These are phyloP conservation scores for Phytophthora fragariae DNA, from an alignment of 352 stramenopile genomes.

Conservation along the genomic window DNA sequence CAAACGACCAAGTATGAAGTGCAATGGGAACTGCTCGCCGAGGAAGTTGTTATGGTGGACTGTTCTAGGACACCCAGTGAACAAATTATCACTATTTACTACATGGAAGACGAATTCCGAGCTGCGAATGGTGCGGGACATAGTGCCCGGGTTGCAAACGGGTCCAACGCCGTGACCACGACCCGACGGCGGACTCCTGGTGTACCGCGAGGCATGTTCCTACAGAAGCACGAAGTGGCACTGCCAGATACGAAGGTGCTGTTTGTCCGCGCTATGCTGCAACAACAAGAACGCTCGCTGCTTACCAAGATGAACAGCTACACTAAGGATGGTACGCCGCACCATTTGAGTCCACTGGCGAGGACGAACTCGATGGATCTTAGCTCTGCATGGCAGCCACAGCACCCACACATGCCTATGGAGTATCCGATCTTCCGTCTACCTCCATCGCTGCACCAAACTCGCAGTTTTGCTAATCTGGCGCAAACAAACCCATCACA, in stretches of 20 bases:
- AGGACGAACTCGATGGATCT: constrained; percentile 58
- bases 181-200: constrained; percentile 47
- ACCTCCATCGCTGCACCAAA: constrained; percentile 43
- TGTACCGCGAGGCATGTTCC: constrained; percentile 64
- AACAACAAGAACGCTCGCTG: constrained; percentile 84
- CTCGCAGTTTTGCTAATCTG: constrained; percentile 49
- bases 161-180: constrained; percentile 32
- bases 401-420: constrained; percentile 39
- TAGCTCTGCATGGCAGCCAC: constrained; percentile 49
- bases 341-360: constrained; percentile 31
- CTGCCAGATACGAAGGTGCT: constrained; percentile 79
- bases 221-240: constrained; percentile 80
- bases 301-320: constrained; percentile 69
- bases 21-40: constrained; percentile 79
- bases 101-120: constrained; percentile 77
- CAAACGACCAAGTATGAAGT: constrained; percentile 78
- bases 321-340: constrained; percentile 32
- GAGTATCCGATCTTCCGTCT: constrained; percentile 81
- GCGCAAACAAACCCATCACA: constrained; percentile 29
- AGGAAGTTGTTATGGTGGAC: constrained; percentile 85
- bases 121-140: constrained; percentile 35
- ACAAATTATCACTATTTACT: constrained; percentile 64
- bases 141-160: constrained; percentile 20
- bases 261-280: constrained; percentile 87
- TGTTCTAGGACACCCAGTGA: constrained; percentile 47